Percentiles rank a stretch among this genome's conserved stretches.
phyloP scores from a whole-genome alignment of 805 yeast species.

The Schwanniomyces pseudopolymorphus region DNA sequence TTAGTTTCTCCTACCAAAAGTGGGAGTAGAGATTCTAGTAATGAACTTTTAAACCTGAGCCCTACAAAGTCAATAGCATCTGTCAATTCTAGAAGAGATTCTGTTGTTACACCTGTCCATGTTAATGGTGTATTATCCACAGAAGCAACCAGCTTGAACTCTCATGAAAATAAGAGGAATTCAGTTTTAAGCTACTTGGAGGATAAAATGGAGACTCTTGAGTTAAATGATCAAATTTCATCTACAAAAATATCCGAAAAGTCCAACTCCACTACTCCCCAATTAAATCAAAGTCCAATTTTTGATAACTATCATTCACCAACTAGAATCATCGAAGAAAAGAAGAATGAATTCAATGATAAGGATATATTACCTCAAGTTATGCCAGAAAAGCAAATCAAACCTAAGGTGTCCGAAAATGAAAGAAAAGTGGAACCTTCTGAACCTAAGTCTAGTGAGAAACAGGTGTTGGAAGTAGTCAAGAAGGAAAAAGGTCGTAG shows the following conservation, averaged over 20 bases:
- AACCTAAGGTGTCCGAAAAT: neutral
- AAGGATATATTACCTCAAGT: neutral
- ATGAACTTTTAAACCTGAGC: conserved; percentile 7
- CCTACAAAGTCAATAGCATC: conserved; percentile 10
- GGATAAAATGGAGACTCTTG: conserved; percentile 43
- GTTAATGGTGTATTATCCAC: conserved; percentile 42
- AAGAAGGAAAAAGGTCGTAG: neutral
- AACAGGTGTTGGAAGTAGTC: neutral
- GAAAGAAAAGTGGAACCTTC: neutral
- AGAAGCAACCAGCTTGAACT: conserved; percentile 14
- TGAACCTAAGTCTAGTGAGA: neutral
- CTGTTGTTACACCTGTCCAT: conserved; percentile 43
- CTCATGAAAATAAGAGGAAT: conserved; percentile 34
- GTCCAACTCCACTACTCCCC: conserved; percentile 20
- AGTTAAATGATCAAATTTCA: conserved; percentile 30
- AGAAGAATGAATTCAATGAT: neutral
- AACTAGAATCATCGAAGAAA: neutral
- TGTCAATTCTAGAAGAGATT: conserved; percentile 29
- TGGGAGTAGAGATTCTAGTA: neutral
- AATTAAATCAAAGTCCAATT: conserved; percentile 29
- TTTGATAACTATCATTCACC: conserved; percentile 22
- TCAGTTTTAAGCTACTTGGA: conserved; percentile 44
- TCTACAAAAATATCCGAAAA: conserved; percentile 13
- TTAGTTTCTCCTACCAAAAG: conserved; percentile 26
- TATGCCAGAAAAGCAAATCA: neutral